Conservation (phyloP, 148 eudicot genomes). For the Vaccinium macrocarpon region DNA sequence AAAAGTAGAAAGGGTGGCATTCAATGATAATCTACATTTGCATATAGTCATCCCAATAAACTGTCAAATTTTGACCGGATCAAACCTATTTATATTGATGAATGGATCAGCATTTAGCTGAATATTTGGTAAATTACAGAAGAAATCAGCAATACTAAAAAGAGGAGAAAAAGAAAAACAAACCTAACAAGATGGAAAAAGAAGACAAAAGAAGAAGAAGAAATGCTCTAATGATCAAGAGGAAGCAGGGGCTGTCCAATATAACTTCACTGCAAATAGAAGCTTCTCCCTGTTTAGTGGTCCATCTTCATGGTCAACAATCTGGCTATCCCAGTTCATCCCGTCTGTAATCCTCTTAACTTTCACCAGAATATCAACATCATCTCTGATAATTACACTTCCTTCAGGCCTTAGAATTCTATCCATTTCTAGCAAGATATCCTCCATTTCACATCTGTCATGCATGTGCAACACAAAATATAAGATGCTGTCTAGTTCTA, state of each 20-base stretch:
- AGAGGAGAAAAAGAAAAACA: neutral
- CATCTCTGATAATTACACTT: slow-evolving; percentile 68
- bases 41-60: neutral
- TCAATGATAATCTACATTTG: neutral
- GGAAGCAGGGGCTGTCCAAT: slow-evolving; percentile 71
- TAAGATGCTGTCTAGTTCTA: neutral
- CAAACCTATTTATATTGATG: neutral
- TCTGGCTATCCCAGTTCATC: slow-evolving; percentile 74
- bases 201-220: neutral
- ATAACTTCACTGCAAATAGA: slow-evolving; percentile 71
- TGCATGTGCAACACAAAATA: neutral
- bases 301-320: slow-evolving; percentile 90
- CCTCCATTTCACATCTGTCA: slow-evolving; percentile 73
- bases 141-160: slow-evolving; percentile 4
- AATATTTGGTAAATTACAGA: neutral
- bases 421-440: slow-evolving; percentile 84
- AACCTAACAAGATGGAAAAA: neutral
- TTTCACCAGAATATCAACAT: slow-evolving; percentile 60
- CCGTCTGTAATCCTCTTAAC: slow-evolving; percentile 61
- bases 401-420: slow-evolving; percentile 88
- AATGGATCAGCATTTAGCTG: slow-evolving; percentile 7
- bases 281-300: slow-evolving; percentile 73
- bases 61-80: neutral
- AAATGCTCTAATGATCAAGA: slow-evolving; percentile 22
- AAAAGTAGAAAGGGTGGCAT: neutral